Percentiles rank a stretch among this genome's conserved stretches.
Conservation (phyloP, 306 rosid species). For the Albizia julibrissin region DNA sequence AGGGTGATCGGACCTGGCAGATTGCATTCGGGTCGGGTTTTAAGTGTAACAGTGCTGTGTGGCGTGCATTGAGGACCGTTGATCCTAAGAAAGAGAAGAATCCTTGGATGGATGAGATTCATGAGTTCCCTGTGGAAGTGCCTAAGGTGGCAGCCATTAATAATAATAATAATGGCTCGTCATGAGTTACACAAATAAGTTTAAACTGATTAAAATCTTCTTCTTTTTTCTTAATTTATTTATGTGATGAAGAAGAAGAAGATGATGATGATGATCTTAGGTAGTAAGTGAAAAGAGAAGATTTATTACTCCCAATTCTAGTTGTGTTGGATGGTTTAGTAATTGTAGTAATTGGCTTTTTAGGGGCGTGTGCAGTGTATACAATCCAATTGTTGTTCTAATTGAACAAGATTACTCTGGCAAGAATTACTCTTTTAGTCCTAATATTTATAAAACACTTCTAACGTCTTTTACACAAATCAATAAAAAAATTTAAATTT, state of each 20-base stretch:
- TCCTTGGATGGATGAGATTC: conserved; percentile 88
- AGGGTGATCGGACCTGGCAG: conserved; percentile 87
- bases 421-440: background rate
- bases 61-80: conserved; percentile 72
- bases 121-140: conserved; percentile 75
- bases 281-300: background rate
- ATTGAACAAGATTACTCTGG: background rate
- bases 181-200: background rate
- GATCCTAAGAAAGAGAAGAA: conserved; percentile 66
- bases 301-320: background rate
- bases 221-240: background rate
- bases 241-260: background rate
- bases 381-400: background rate
- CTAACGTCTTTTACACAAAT: too few relatives aligned
- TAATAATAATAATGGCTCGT: conserved; percentile 2
- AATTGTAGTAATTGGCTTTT: background rate
- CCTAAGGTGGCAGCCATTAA: conserved; percentile 54
- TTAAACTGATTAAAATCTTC: background rate
- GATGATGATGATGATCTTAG: background rate
- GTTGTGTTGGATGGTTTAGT: background rate
- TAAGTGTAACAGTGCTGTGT: conserved; percentile 93
- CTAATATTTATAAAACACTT: too few relatives aligned
- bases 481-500: too few relatives aligned
- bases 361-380: background rate
- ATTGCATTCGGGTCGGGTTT: conserved; percentile 94